phyloP scores from a whole-genome alignment of 1,139 yeast genomes.

The Protomyces lactucae-debilis region DNA sequence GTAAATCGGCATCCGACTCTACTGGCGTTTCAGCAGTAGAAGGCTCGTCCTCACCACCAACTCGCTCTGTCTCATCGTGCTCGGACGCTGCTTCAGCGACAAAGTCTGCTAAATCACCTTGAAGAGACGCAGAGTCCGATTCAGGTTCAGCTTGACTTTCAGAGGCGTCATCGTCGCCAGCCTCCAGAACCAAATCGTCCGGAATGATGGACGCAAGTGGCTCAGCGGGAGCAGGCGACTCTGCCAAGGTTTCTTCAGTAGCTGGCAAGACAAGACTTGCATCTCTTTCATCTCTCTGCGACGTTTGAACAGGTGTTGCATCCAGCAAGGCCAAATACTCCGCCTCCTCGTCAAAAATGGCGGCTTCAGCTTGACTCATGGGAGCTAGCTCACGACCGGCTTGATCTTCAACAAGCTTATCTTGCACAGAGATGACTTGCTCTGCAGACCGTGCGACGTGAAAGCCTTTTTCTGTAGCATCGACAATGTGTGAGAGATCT shows the following conservation, averaged over 20 bases:
- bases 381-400: not conserved
- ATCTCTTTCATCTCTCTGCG: no score
- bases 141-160: not conserved
- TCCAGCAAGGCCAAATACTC: not conserved
- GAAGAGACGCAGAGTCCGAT: not conserved
- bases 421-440: not conserved
- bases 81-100: not conserved
- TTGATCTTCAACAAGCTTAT: not conserved
- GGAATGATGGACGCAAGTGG: not conserved
- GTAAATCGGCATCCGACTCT: no score
- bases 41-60: no score
- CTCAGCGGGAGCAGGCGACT: no score
- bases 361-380: not conserved
- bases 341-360: not conserved
- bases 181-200: not conserved
- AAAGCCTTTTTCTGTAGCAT: not conserved
- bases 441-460: not conserved
- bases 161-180: not conserved
- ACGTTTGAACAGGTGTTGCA: no score
- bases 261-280: no score
- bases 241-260: no score
- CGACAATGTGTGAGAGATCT: not conserved
- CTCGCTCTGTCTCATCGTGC: no score
- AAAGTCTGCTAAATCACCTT: not conserved
- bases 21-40: no score